phyloP scores from a whole-genome alignment of 2,329 filamentous ascomycete genomes.

The Botrytis hyacinthi region DNA sequence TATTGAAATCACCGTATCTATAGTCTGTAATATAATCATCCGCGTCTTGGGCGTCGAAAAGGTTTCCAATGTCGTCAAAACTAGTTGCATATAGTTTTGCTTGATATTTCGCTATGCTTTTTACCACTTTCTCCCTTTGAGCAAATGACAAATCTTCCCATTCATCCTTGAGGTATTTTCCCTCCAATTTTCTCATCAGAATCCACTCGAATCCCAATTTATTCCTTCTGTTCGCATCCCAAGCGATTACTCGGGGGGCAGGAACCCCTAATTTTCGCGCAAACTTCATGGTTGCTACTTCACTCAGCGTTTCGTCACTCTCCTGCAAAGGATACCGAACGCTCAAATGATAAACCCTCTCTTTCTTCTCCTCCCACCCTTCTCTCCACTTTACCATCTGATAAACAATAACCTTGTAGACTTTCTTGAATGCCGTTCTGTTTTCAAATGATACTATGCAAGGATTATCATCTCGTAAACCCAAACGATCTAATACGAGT shows the following conservation, averaged over 20 bases:
- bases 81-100: not conserved
- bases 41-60: not conserved
- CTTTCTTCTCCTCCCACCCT: not conserved
- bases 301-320: not conserved
- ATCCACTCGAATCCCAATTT: not conserved
- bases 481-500: not conserved
- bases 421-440: not conserved
- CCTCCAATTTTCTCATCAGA: not conserved
- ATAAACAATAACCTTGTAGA: not conserved
- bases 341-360: not conserved
- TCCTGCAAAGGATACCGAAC: slow-evolving; percentile 2
- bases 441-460: not conserved
- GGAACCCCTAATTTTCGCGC: not conserved
- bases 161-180: not conserved
- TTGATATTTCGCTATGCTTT: not conserved
- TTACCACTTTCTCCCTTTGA: not conserved
- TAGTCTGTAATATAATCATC: not conserved
- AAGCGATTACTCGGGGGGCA: not conserved
- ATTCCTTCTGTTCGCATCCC: not conserved
- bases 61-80: not conserved
- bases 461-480: not conserved
- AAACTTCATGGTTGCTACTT: not conserved
- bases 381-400: not conserved
- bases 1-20: not conserved
- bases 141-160: not conserved